These are phyloP conservation scores for Geotrichum histeridarum DNA, from an alignment of 1,139 yeast species.

Conservation along the genomic window DNA sequence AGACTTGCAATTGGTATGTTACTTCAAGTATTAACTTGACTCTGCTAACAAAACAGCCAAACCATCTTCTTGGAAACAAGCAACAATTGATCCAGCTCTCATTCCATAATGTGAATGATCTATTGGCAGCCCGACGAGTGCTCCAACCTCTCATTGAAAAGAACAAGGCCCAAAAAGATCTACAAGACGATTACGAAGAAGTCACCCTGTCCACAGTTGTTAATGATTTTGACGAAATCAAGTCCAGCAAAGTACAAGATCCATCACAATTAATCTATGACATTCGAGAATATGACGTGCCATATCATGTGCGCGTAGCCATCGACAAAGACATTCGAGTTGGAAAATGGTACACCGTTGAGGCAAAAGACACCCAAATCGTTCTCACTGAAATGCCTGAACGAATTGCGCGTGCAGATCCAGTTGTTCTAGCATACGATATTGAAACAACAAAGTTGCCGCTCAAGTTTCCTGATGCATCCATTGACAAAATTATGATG, in stretches of 20 bases:
- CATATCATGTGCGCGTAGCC: conserved; percentile 91
- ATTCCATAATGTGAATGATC: conserved; percentile 72
- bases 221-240: conserved; percentile 28
- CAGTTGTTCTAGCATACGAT: conserved; percentile 93
- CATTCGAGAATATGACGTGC: conserved; percentile 90
- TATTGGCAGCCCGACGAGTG: conserved; percentile 65
- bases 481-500: conserved; percentile 97
- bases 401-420: conserved; percentile 91
- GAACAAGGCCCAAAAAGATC: conserved; percentile 59
- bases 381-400: conserved; percentile 60
- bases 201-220: conserved; percentile 39
- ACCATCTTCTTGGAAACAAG: conserved; percentile 77
- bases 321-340: conserved; percentile 81
- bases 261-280: conserved; percentile 69
- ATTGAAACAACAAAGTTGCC: conserved; percentile 98
- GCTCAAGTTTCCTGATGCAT: conserved; percentile 87
- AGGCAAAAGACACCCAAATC: conserved; percentile 54
- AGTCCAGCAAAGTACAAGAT: conserved; percentile 36
- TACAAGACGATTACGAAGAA: conserved; percentile 65
- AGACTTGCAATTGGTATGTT: conserved; percentile 51
- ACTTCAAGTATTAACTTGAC: neutral
- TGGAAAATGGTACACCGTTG: conserved; percentile 93
- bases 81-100: conserved; percentile 60
- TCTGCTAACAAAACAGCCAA: conserved; percentile 41
- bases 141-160: conserved; percentile 65